Conservation (phyloP, 2,329 filamentous ascomycete genomes). For the Penicillium psychrosexuale region DNA sequence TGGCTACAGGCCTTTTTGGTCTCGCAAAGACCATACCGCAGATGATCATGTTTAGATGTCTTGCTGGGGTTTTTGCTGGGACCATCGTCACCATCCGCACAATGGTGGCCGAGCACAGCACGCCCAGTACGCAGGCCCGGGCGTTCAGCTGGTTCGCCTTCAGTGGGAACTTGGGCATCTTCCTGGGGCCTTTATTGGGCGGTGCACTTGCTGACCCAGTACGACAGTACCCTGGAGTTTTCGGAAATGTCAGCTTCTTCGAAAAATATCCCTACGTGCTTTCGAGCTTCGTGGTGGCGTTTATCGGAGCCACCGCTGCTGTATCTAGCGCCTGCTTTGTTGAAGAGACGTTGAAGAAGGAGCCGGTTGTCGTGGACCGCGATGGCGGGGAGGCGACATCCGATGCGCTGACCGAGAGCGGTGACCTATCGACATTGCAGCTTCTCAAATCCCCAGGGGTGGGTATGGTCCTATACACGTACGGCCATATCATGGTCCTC, state of each 20-base stretch:
- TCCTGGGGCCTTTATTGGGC: constrained; percentile 64
- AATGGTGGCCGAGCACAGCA: constrained; percentile 73
- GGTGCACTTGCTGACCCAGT: constrained; percentile 67
- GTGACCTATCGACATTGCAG: constrained; percentile 30
- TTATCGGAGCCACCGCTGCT: constrained; percentile 51
- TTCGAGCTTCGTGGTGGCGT: constrained; percentile 57
- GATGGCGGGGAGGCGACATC: constrained; percentile 1
- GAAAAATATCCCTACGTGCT: constrained; percentile 64
- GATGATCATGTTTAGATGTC: constrained; percentile 69
- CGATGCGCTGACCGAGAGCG: constrained; percentile 11
- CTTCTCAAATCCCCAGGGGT: constrained; percentile 65
- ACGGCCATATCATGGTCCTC: constrained; percentile 64
- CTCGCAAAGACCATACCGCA: constrained; percentile 64
- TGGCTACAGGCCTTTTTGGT: constrained; percentile 65
- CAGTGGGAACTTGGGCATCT: constrained; percentile 68
- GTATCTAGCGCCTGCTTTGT: constrained; percentile 53
- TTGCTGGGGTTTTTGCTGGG: constrained; percentile 71
- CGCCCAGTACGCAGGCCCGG: constrained; percentile 65
- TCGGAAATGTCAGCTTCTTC: constrained; percentile 59
- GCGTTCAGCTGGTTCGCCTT: constrained; percentile 78
- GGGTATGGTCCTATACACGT: constrained; percentile 61
- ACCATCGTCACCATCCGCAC: constrained; percentile 71
- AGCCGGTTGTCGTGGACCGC: background rate
- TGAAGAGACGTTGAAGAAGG: constrained; percentile 56
- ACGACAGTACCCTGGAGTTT: constrained; percentile 58